A percentile compares a stretch with the other conserved stretches of the same genome.
Conservation (phyloP, 129 eudicot genomes). For the Pulicaria dysenterica region DNA sequence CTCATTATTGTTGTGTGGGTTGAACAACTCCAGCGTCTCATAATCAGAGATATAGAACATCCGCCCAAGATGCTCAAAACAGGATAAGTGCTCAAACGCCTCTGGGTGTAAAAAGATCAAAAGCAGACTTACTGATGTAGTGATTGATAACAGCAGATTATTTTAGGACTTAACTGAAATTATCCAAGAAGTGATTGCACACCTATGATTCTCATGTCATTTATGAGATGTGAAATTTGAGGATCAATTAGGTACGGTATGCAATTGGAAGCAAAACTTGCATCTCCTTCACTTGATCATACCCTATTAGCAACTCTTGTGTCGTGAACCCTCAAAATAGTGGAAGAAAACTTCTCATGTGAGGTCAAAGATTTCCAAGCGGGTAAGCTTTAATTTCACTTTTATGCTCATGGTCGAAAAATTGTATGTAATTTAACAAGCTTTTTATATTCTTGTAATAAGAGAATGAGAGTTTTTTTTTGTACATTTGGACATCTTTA, state of each 20-base stretch:
- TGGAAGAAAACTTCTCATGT: no score
- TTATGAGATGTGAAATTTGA: constrained; percentile 11
- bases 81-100: constrained; percentile 92
- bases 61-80: constrained; percentile 78
- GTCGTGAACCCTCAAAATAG: no score
- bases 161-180: constrained; percentile 65
- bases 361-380: no score
- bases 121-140: constrained; percentile 75
- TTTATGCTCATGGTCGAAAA: no score
- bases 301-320: no score
- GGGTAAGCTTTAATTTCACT: no score
- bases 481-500: no score
- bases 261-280: no score
- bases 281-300: no score
- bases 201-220: constrained; percentile 13
- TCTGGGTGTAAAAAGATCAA: constrained; percentile 64
- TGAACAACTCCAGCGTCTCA: constrained; percentile 79
- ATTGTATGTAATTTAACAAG: no score
- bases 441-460: no score
- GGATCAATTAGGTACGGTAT: not conserved
- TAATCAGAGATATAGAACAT: constrained; percentile 70
- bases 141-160: constrained; percentile 77
- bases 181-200: constrained; percentile 53
- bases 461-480: no score
- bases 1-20: constrained; percentile 91